Evolutionary conservation across 2,329 filamentous ascomycete genomes (phyloP).

Genomic region (Aspergillus sp.): DNA sequence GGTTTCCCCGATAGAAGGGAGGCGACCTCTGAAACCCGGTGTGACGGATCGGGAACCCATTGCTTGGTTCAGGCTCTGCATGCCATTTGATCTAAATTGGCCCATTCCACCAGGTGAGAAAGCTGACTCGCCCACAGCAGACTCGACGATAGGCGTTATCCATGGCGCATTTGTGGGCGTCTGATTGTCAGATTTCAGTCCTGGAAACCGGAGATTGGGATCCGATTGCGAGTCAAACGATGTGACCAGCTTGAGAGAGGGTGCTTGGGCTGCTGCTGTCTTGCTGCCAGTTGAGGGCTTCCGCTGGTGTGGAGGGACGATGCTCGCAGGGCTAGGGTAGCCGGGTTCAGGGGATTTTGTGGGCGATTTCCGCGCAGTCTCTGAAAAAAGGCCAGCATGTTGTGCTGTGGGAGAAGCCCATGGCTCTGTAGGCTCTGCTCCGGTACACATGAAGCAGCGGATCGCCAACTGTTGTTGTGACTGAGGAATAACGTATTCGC

Average conservation of each 20-base stretch:
- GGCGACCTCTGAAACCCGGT: slow-evolving; percentile 55
- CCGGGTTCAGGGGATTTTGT: slow-evolving; percentile 53
- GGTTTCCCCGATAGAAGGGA: slow-evolving; percentile 70
- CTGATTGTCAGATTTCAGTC: slow-evolving; percentile 45
- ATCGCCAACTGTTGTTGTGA: slow-evolving; percentile 86
- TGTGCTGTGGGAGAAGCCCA: slow-evolving; percentile 80
- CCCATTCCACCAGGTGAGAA: slow-evolving; percentile 61
- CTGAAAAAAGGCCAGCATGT: slow-evolving; percentile 42
- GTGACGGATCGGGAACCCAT: slow-evolving; percentile 57
- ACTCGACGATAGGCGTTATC: slow-evolving; percentile 81
- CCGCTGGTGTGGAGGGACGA: slow-evolving; percentile 18
- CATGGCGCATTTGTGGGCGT: slow-evolving; percentile 70
- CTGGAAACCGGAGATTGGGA: slow-evolving; percentile 56
- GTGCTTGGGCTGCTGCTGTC: slow-evolving; percentile 61
- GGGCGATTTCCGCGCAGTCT: slow-evolving; percentile 19
- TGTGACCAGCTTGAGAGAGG: slow-evolving; percentile 83
- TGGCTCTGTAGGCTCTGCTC: slow-evolving; percentile 71
- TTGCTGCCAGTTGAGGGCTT: slow-evolving; percentile 47
- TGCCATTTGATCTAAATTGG: slow-evolving; percentile 47
- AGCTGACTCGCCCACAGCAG: slow-evolving; percentile 53
- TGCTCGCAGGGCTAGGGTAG: slow-evolving; percentile 22
- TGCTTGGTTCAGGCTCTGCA: slow-evolving; percentile 61
- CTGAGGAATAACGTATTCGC: slow-evolving; percentile 79
- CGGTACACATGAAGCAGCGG: slow-evolving; percentile 85
- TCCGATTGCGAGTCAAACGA: slow-evolving; percentile 55